A percentile compares a stretch with the other conserved stretches of the same genome.
Evolutionary conservation across 2,329 filamentous ascomycete genomes (phyloP).

Genomic region (Colletotrichum plurivorum): DNA sequence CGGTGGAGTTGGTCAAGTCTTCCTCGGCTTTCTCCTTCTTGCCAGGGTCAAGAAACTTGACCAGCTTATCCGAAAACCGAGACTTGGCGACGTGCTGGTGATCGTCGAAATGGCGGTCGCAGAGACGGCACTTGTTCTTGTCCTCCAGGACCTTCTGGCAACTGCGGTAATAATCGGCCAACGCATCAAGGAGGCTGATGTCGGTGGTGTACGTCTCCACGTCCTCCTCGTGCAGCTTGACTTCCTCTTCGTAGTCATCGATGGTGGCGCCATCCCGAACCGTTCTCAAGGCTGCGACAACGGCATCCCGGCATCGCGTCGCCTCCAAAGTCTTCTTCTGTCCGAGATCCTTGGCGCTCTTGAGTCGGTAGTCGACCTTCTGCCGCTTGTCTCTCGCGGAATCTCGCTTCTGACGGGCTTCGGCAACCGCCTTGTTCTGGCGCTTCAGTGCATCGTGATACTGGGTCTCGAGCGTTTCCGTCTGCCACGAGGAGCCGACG

Average conservation of each 20-base stretch:
- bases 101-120: slow-evolving; percentile 77
- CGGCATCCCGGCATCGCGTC: slow-evolving; percentile 70
- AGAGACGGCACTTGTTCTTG: slow-evolving; percentile 83
- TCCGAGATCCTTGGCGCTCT: slow-evolving; percentile 73
- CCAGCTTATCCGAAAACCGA: slow-evolving; percentile 77
- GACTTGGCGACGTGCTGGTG: slow-evolving; percentile 69
- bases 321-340: slow-evolving; percentile 75
- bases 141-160: slow-evolving; percentile 76
- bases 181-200: slow-evolving; percentile 76
- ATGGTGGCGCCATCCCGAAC: slow-evolving; percentile 62
- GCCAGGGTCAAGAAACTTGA: slow-evolving; percentile 73
- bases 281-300: slow-evolving; percentile 63
- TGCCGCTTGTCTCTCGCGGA: slow-evolving; percentile 79
- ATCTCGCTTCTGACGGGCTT: slow-evolving; percentile 80
- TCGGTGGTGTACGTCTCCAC: slow-evolving; percentile 75
- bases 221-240: slow-evolving; percentile 68
- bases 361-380: slow-evolving; percentile 81
- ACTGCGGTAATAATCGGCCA: slow-evolving; percentile 79
- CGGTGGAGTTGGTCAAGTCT: slow-evolving; percentile 66
- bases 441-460: slow-evolving; percentile 76
- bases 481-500: slow-evolving; percentile 77
- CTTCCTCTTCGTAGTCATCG: slow-evolving; percentile 68
- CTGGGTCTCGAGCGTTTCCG: slow-evolving; percentile 77
- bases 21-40: slow-evolving; percentile 74
- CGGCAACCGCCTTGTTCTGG: slow-evolving; percentile 70